A percentile compares a stretch with the other conserved stretches of the same genome.
Conservation (phyloP, 1,139 yeast species). For the Yamadazyma membranifaciens region DNA sequence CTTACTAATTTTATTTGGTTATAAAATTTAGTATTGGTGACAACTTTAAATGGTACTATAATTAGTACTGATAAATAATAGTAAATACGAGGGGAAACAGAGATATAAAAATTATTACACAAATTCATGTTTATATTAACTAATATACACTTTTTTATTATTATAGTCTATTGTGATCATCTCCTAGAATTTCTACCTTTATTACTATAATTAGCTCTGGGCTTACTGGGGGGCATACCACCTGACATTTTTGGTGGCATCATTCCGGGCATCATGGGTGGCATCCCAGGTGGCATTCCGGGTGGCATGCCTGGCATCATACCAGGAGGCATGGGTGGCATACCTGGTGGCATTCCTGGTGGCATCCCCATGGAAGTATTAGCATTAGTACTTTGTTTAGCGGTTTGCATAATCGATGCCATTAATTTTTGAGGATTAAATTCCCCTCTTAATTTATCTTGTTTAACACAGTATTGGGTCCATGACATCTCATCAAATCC, state of each 20-base stretch:
- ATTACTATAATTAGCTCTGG: constrained; percentile 15
- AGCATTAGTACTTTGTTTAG: constrained; percentile 9
- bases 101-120: neutral
- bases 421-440: constrained; percentile 62
- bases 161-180: constrained; percentile 5
- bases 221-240: constrained; percentile 15
- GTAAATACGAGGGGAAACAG: neutral
- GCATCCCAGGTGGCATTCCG: constrained; percentile 18
- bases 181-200: constrained; percentile 1
- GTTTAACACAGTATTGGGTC: constrained; percentile 89
- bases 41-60: too few species aligned
- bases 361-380: constrained; percentile 16
- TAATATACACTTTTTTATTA: constrained; percentile 9
- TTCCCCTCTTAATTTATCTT: constrained; percentile 76
- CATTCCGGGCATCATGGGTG: constrained; percentile 18
- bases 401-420: constrained; percentile 40
- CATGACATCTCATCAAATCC: constrained; percentile 97
- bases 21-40: neutral
- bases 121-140: constrained; percentile 4
- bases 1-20: neutral
- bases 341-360: constrained; percentile 18
- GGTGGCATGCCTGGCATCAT: constrained; percentile 16
- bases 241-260: constrained; percentile 18
- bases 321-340: constrained; percentile 13
- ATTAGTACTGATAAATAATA: too few species aligned